phyloP scores from a whole-genome alignment of 2,329 filamentous ascomycete genomes.

The Arthrinium phaeospermum region DNA sequence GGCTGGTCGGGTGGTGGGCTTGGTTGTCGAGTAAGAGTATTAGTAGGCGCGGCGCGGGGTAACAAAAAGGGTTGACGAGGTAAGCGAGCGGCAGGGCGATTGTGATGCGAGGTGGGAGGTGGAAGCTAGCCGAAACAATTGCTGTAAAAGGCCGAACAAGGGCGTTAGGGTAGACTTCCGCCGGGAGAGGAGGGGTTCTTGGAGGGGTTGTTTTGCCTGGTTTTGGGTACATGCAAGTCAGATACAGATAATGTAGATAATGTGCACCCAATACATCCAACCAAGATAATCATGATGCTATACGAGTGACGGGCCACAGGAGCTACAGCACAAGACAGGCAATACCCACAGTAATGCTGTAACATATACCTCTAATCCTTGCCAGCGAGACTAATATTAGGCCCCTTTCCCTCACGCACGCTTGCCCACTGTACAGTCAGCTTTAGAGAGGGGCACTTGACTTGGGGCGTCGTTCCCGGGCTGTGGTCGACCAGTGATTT shows the following conservation, averaged over 20 bases:
- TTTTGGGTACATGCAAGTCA: neutral
- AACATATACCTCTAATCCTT: neutral
- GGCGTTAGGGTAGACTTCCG: neutral
- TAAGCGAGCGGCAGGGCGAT: constrained; percentile 17
- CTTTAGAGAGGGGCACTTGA: neutral
- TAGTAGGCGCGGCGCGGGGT: constrained; percentile 15
- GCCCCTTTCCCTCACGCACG: neutral
- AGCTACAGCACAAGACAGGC: neutral
- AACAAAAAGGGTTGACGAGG: constrained; percentile 15
- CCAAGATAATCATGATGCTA: neutral
- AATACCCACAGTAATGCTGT: constrained; percentile 11
- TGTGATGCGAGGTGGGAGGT: neutral
- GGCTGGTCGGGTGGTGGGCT: constrained; percentile 10
- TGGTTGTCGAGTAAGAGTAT: constrained; percentile 12
- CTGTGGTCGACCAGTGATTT: neutral
- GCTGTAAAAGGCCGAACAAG: neutral
- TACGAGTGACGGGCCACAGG: neutral
- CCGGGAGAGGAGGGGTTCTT: neutral
- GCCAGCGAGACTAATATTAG: neutral
- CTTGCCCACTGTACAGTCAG: constrained; percentile 1
- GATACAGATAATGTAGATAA: neutral
- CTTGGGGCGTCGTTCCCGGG: neutral
- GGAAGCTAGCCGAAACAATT: constrained; percentile 6
- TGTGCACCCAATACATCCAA: neutral
- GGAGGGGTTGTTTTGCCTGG: neutral